Evolutionary conservation across 495 filamentous ascomycete genomes (phyloP), one percentile per base, ranked within the genome.

Genomic region (Penicillium herquei): DNA sequence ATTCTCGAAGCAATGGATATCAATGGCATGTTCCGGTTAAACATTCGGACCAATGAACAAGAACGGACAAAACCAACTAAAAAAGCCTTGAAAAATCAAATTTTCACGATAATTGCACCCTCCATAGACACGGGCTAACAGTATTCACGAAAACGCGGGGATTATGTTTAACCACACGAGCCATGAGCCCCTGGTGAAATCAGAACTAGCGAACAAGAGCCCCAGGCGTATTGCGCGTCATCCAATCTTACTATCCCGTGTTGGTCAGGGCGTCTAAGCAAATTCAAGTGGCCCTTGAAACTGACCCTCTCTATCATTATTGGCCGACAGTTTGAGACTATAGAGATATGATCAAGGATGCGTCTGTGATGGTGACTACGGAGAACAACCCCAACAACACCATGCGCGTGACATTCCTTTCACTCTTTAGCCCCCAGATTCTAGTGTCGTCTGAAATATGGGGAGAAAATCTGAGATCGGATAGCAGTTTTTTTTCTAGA

Each of bases 91-190:
- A 26, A 26, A 26, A 26, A 3, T 37, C 12, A 10, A 6, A 10
- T 37, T 37, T 37, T 13, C 34, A 37, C 34, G 34, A 37, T 9
- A 37, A 37, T 13, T 13, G 8, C 34, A 37, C 1, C 21, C 21
- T 26, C 21, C 21, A 26, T 26, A 26, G 34, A 37, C 34, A 37
- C 34, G 34, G 21, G 21, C 21, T 26, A 26, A 26, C 21, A 37
- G 34, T 2, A 37, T 9, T 8, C 17, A 44, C 18, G 16, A 44
- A 11, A 17, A 44, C 42, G 43, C 43, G 43, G 43, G 21, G 43
- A 41, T 31, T 31, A 10, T 12, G 43, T 46, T 33, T 46, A 46
- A 46, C 43, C 43, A 46, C n/a, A 11, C 42, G 42, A 44, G 17
- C 39, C n/a, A 1, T 26, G 21, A 16, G 41, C 26, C 41, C 41